Conservation (phyloP, 2,329 filamentous ascomycete species). For the Claviceps sp. region DNA sequence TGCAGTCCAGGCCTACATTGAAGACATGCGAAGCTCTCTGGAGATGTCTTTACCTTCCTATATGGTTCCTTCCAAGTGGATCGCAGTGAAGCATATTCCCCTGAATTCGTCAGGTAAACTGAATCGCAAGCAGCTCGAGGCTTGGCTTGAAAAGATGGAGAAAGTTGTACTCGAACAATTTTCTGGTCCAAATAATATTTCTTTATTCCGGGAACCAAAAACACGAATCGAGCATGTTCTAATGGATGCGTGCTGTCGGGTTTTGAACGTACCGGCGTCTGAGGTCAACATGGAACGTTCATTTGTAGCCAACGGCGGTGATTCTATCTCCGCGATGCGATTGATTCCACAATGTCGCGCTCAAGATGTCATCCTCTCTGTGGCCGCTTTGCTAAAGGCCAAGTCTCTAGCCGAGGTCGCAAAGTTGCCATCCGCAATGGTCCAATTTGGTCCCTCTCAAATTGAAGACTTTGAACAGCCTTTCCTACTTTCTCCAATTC, state of each 20-base stretch:
- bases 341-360: constrained; percentile 24
- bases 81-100: constrained; percentile 8
- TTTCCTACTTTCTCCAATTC: constrained; percentile 4
- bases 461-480: constrained; percentile 1
- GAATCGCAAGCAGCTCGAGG: constrained; percentile 6
- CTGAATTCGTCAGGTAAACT: constrained; percentile 9
- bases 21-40: constrained; percentile 5
- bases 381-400: constrained; percentile 7
- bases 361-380: constrained; percentile 16
- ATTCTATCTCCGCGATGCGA: constrained; percentile 31
- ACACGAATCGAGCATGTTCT: constrained; percentile 5
- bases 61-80: constrained; percentile 10
- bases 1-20: background rate
- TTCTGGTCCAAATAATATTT: background rate
- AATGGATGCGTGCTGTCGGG: constrained; percentile 23
- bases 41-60: constrained; percentile 7
- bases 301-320: constrained; percentile 28
- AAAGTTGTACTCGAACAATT: background rate
- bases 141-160: background rate
- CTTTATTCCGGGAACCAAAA: background rate
- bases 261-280: constrained; percentile 22
- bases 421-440: background rate
- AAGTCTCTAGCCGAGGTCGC: constrained; percentile 1
- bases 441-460: background rate
- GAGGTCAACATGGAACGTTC: constrained; percentile 18